Conservation (phyloP, 495 filamentous ascomycete genomes). For the Aspergillus ostianus region DNA sequence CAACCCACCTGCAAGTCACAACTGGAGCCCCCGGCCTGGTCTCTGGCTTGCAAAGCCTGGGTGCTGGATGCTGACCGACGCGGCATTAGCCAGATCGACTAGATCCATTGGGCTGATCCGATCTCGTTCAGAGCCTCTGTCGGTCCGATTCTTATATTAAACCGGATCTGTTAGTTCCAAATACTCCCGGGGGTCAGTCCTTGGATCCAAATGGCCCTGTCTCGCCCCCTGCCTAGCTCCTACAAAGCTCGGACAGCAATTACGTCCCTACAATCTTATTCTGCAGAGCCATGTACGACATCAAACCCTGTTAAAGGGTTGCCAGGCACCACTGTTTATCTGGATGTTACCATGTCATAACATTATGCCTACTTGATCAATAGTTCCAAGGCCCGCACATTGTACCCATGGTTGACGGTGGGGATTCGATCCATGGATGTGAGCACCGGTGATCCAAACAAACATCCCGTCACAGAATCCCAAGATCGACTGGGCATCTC, state of each 20-base stretch:
- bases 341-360: not conserved
- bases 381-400: not conserved
- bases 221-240: not conserved
- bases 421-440: slow-evolving; percentile 20
- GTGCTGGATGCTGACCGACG: not conserved
- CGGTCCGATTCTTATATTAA: not conserved
- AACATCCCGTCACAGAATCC: slow-evolving; percentile 7
- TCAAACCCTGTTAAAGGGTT: not conserved
- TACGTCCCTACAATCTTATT: not conserved
- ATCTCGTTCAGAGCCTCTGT: not conserved
- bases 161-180: not conserved
- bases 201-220: not conserved
- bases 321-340: not conserved
- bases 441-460: slow-evolving; percentile 18
- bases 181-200: not conserved
- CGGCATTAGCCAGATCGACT: not conserved
- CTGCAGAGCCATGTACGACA: not conserved
- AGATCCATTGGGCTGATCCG: not conserved
- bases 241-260: too few species aligned
- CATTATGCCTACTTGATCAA: not conserved
- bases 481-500: not conserved
- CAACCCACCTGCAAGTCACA: not conserved
- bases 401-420: slow-evolving; percentile 1
- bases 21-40: too few species aligned
- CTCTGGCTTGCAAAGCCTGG: not conserved